Percentiles rank a stretch among this genome's conserved stretches.
Evolutionary conservation across 306 rosid genomes (phyloP).

Genomic region (Malus fusca): DNA sequence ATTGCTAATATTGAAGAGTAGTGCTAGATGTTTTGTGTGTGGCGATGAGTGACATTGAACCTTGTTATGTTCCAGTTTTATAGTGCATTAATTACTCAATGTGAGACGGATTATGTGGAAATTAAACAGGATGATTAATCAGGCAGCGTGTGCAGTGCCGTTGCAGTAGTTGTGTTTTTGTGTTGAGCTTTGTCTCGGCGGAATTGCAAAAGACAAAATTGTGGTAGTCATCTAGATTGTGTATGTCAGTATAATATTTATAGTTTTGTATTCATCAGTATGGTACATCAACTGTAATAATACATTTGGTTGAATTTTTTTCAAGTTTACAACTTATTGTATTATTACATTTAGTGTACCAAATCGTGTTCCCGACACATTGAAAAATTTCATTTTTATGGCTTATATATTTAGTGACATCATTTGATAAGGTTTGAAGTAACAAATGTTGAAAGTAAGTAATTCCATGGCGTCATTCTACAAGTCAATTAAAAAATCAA

Average conservation of each 20-base stretch:
- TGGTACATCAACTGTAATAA: too few relatives aligned
- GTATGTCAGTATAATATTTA: not conserved
- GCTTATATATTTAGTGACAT: not conserved
- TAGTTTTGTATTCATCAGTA: too few relatives aligned
- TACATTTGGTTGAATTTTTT: too few relatives aligned
- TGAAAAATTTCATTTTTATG: too few relatives aligned
- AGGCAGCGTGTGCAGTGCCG: not conserved
- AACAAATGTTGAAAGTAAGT: not conserved
- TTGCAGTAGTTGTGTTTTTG: not conserved
- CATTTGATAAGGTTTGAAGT: not conserved
- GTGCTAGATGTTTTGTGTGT: not conserved
- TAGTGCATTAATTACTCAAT: not conserved
- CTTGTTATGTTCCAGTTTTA: not conserved
- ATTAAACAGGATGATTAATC: not conserved
- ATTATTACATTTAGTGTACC: too few relatives aligned
- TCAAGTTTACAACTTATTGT: too few relatives aligned
- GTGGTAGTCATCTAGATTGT: not conserved
- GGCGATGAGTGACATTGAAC: not conserved
- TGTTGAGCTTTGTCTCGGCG: not conserved
- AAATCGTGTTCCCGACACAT: too few relatives aligned
- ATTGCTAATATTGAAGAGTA: slow-evolving; percentile 7
- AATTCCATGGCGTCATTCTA: not conserved
- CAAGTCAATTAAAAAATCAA: not conserved
- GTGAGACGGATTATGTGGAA: not conserved
- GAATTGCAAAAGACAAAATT: not conserved